Conservation (phyloP, 805 yeast species). For the Wickerhamomyces mucosus region DNA sequence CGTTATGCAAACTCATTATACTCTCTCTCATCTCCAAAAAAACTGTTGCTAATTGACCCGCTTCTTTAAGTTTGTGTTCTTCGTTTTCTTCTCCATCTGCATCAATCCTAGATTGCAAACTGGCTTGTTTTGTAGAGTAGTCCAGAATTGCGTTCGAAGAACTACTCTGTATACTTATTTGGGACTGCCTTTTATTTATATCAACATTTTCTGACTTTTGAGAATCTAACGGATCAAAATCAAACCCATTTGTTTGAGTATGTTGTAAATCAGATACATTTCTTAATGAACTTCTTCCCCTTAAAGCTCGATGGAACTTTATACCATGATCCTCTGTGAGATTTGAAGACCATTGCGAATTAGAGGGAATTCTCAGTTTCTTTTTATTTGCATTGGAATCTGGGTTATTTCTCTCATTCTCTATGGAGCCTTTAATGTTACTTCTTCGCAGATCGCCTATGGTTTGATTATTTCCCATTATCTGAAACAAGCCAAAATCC, state of each 20-base stretch:
- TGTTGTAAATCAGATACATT: background rate
- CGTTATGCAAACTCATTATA: conserved; percentile 32
- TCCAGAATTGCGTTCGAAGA: conserved; percentile 1
- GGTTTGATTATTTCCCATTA: no score
- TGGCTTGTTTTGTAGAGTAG: conserved; percentile 3
- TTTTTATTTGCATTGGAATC: no score
- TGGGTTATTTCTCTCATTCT: no score
- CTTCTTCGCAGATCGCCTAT: no score
- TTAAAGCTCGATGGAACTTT: no score
- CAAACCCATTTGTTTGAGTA: conserved; percentile 17
- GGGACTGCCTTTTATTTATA: conserved; percentile 2
- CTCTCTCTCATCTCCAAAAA: conserved; percentile 33
- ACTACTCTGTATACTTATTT: background rate
- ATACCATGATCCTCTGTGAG: no score
- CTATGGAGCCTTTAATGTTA: no score
- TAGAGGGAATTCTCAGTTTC: no score
- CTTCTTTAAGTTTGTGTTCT: conserved; percentile 18
- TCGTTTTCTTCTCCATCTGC: conserved; percentile 6
- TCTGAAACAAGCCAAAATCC: no score
- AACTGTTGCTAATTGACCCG: conserved; percentile 29
- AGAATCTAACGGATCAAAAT: conserved; percentile 16
- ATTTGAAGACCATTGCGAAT: no score
- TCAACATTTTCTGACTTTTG: conserved; percentile 5
- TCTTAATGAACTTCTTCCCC: no score
- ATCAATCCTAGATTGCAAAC: conserved; percentile 1